Evolutionary conservation across 139 green algal genomes (phyloP).

Genomic region (Micromonas commoda): DNA sequence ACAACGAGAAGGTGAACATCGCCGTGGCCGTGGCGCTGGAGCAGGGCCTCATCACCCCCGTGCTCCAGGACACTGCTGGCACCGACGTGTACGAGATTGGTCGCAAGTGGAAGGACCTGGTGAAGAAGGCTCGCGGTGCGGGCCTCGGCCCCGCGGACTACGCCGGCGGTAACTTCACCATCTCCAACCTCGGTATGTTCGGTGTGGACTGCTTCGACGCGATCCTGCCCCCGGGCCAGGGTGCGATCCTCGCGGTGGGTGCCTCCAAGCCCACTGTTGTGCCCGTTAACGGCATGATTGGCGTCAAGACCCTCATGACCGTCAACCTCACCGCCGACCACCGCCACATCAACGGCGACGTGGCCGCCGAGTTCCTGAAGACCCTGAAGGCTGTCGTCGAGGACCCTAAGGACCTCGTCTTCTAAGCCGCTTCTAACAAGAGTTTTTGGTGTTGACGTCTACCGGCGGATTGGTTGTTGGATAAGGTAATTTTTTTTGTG

Average conservation of each 20-base stretch:
- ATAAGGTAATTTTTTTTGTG: background rate
- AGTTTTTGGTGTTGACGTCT: too few species aligned
- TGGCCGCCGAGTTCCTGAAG: constrained; percentile 89
- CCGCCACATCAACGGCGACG: constrained; percentile 89
- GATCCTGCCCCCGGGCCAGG: constrained; percentile 82
- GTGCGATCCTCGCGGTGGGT: constrained; percentile 87
- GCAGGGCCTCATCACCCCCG: constrained; percentile 94
- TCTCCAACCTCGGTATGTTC: constrained; percentile 99
- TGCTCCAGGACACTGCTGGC: constrained; percentile 86
- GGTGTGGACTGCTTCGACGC: constrained; percentile 92
- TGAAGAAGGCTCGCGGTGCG: constrained; percentile 87
- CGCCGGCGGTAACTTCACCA: constrained; percentile 88
- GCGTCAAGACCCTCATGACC: constrained; percentile 88
- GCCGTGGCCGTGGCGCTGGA: constrained; percentile 91
- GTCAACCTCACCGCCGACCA: constrained; percentile 96
- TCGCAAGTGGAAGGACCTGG: constrained; percentile 65
- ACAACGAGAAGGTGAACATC: constrained; percentile 90
- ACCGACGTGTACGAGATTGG: constrained; percentile 93
- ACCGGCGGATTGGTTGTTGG: too few species aligned
- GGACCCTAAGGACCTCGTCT: constrained; percentile 65
- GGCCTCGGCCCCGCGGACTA: constrained; percentile 61
- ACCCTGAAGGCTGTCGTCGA: constrained; percentile 86
- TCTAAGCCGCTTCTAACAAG: constrained; percentile 43
- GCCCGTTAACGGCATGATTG: constrained; percentile 73
- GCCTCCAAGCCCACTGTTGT: constrained; percentile 77